phyloP scores from a whole-genome alignment of 2,329 filamentous ascomycete species.

The Xylariales sp. region DNA sequence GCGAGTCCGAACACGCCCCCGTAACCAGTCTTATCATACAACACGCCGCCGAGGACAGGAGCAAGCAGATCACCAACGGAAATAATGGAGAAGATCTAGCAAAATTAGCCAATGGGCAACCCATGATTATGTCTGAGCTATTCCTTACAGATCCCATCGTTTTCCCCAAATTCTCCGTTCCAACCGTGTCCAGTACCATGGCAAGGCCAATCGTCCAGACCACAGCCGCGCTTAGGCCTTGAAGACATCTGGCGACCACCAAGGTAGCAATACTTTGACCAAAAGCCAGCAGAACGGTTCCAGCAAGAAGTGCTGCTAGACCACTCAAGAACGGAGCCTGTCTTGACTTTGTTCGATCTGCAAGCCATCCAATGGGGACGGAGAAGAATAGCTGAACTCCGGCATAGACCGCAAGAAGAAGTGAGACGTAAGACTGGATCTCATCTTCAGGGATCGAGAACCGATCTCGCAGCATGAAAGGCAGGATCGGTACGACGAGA shows the following conservation, averaged over 20 bases:
- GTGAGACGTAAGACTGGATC: slow-evolving; percentile 48
- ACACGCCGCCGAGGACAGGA: slow-evolving; percentile 54
- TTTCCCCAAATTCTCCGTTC: slow-evolving; percentile 50
- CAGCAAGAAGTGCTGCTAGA: slow-evolving; percentile 44
- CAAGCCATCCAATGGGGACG: slow-evolving; percentile 47
- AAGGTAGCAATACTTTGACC: slow-evolving; percentile 44
- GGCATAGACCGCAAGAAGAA: slow-evolving; percentile 49
- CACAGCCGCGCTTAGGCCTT: slow-evolving; percentile 52
- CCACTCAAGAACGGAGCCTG: slow-evolving; percentile 55
- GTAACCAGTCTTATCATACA: slow-evolving; percentile 56
- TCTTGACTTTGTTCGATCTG: slow-evolving; percentile 48
- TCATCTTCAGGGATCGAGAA: slow-evolving; percentile 41
- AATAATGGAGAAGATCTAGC: slow-evolving; percentile 52
- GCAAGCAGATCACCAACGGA: slow-evolving; percentile 51
- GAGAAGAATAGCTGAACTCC: slow-evolving; percentile 47
- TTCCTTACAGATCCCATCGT: slow-evolving; percentile 43
- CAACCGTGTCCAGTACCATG: slow-evolving; percentile 55
- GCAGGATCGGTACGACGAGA: slow-evolving; percentile 53
- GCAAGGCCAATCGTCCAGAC: slow-evolving; percentile 53
- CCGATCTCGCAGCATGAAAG: slow-evolving; percentile 50
- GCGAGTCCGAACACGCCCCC: slow-evolving; percentile 54
- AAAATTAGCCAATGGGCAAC: slow-evolving; percentile 4
- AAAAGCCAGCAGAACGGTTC: slow-evolving; percentile 50
- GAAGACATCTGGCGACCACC: slow-evolving; percentile 47
- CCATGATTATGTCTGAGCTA: too few relatives aligned